Evolutionary conservation across 2,329 filamentous ascomycete species (phyloP), one percentile per base, ranked within the genome.

Genomic region (Dothidotthia symphoricarpi): DNA sequence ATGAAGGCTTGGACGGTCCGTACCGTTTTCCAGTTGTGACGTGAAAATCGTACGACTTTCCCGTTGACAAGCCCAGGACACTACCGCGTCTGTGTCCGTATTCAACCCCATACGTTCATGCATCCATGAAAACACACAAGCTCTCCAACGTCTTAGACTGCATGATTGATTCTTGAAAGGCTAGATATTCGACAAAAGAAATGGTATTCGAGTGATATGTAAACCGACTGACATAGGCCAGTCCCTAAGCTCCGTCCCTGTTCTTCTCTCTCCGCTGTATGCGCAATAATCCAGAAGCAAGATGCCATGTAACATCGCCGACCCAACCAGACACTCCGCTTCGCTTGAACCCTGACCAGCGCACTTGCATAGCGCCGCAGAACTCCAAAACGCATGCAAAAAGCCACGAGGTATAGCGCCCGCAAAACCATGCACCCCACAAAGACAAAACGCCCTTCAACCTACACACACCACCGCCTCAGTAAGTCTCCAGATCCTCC

Each of bases 401-500:
- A 45, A 22, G 34, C 44, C 41, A 34, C 43, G 44, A 49, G 47
- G 42, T 51, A 48, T 49, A 48, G 41, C 45, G 50, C 47, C 32
- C 37, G 34, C 30, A 42, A 34, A 55, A 51, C 50, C 47, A 51
- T 55, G 42, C 47, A 45, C 41, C 19, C 5, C 5, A 22, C 19
- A 22, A 22, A 22, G 19, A 22, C 55, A 53, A 31, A 32, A 28
- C 43, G 39, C 42, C 36, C 34, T 29, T 33, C 36, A 19, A 32
- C n/a, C 32, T 35, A 27, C 34, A 34, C 36, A n/a, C 31, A 12
- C 35, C 29, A 26, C 29, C 16, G n/a, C 28, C 45, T 39, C 67
- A 80, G 61, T 75, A 80, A n/a, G 75, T 78, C 63, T 81, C 19
- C 9, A 22, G 19, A 22, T 22, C 76, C 25, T 80, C 77, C 28